Evolutionary conservation across 1,139 yeast genomes (phyloP), one percentile per base, ranked within the genome.

Genomic region (Trichomonascaceae sp.): DNA sequence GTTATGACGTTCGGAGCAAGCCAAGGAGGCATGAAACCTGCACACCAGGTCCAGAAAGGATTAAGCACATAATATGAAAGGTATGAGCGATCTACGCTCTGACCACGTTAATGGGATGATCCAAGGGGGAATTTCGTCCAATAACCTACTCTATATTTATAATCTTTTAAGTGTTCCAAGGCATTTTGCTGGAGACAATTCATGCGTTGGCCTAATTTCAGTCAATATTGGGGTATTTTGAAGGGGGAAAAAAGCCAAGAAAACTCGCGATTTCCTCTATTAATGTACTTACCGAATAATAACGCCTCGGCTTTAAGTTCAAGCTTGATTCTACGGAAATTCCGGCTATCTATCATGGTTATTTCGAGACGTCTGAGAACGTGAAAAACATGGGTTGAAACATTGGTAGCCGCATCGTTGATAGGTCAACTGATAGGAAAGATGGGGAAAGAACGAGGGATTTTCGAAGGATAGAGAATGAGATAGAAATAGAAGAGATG

Each of bases 1-100:
- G 95, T 86, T 61, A 86, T 82, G 64, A 83, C 80, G 64, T 86
- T 86, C 1, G 95, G 95, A 2, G 95, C 93, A 79, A 86, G 81
- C 74, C 81, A 80, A 55, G 75, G 63, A 7, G 95, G 95, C 76
- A 86, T 84, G 57, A 84, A 75, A 61, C 73, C 70, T 15, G 84
- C 90, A 63, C 83, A 82, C 62, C 74, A 74, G 58, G 80, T 77
- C 93, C 93, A 86, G 78, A 86, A 86, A 63, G 78, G 82, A 67
- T 84, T 84, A 61, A 86, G 75, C 6, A 86, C 69, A 63, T 79
- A 81, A 65, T 80, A 78, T 19, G 91, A 83, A 51, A 84, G 72
- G 45, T 82, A 69, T 12, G 90, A 84, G 60, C 84, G 83, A 66
- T 86, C 95, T 60, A 84, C 87, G 12, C 87, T 77, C 61, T 74